phyloP scores from a whole-genome alignment of 1,284 basidiomycete genomes.

The Boletellus dicymbophilus region DNA sequence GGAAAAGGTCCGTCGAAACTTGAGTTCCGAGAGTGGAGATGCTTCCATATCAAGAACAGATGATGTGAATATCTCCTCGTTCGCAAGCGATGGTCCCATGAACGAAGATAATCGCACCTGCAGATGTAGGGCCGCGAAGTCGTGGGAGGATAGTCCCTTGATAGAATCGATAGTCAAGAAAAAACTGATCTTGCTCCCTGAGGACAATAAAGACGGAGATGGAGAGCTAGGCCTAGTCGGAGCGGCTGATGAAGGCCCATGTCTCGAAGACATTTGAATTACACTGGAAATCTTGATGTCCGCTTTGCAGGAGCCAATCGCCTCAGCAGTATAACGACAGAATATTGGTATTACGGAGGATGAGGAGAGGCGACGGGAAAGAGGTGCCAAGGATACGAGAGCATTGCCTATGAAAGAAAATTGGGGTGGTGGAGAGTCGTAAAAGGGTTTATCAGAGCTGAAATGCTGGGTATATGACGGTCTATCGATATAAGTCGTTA shows the following conservation, averaged over 20 bases:
- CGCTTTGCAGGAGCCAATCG: constrained; percentile 88
- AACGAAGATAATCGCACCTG: constrained; percentile 85
- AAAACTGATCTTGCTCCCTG: constrained; percentile 81
- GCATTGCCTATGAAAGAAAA: constrained; percentile 93
- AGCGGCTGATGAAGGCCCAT: constrained; percentile 58
- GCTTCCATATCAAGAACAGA: constrained; percentile 71
- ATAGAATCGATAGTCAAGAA: constrained; percentile 83
- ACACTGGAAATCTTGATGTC: constrained; percentile 80
- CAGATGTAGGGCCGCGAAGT: constrained; percentile 82
- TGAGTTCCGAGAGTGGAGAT: constrained; percentile 75
- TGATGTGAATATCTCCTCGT: constrained; percentile 86
- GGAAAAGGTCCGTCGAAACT: constrained; percentile 79
- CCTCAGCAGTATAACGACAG: constrained; percentile 90
- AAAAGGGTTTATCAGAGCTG: constrained; percentile 91
- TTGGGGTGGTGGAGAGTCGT: constrained; percentile 80
- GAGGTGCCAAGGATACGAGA: constrained; percentile 78
- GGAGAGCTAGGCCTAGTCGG: constrained; percentile 74
- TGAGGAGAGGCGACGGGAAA: constrained; percentile 79
- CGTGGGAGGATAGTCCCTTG: constrained; percentile 84
- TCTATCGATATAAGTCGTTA: constrained; percentile 90
- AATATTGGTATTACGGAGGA: constrained; percentile 82
- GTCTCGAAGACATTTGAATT: constrained; percentile 54
- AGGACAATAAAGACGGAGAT: constrained; percentile 58
- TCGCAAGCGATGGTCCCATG: constrained; percentile 64
- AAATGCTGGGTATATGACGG: constrained; percentile 94